These are phyloP conservation scores for Bremia lactucae DNA, from an alignment of 352 stramenopile genomes.

Conservation along the genomic window DNA sequence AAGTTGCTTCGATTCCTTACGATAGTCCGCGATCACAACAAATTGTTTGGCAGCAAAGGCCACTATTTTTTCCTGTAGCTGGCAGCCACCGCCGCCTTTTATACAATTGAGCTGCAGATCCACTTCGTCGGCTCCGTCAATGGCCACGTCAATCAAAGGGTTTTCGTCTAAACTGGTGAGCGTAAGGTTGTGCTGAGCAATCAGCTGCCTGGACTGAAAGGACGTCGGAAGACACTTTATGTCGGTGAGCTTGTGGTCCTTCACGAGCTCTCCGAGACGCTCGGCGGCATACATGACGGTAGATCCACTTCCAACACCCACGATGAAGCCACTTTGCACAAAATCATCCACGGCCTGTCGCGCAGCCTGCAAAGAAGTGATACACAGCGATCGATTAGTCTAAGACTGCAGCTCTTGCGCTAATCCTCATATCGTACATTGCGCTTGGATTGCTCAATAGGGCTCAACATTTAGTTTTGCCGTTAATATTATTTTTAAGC, in stretches of 20 bases:
- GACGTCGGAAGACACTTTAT: constrained; percentile 97
- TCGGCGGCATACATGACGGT: constrained; percentile 97
- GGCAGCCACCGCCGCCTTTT: constrained; percentile 94
- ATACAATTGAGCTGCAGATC: constrained; percentile 96
- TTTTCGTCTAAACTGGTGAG: constrained; percentile 74
- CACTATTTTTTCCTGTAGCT: constrained; percentile 92
- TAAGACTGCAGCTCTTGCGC: neutral
- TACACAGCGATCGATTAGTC: neutral
- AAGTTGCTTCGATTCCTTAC: constrained; percentile 84
- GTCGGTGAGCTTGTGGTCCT: constrained; percentile 76
- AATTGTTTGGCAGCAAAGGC: constrained; percentile 94
- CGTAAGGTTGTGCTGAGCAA: constrained; percentile 63
- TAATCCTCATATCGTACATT: constrained; percentile 21
- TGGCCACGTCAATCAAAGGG: constrained; percentile 94
- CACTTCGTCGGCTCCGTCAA: constrained; percentile 97
- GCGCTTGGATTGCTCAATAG: constrained; percentile 67
- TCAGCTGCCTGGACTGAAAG: constrained; percentile 93
- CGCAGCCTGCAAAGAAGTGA: constrained; percentile 42
- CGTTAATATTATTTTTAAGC: no score
- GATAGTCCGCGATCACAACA: constrained; percentile 94
- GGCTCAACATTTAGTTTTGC: constrained; percentile 41
- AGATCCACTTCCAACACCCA: constrained; percentile 96
- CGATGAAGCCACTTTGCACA: constrained; percentile 90
- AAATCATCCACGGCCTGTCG: constrained; percentile 88
- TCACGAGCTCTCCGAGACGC: constrained; percentile 90